Evolutionary conservation across 2,329 filamentous ascomycete species (phyloP), one percentile per base, ranked within the genome.

Genomic region (Diaporthe sp.): DNA sequence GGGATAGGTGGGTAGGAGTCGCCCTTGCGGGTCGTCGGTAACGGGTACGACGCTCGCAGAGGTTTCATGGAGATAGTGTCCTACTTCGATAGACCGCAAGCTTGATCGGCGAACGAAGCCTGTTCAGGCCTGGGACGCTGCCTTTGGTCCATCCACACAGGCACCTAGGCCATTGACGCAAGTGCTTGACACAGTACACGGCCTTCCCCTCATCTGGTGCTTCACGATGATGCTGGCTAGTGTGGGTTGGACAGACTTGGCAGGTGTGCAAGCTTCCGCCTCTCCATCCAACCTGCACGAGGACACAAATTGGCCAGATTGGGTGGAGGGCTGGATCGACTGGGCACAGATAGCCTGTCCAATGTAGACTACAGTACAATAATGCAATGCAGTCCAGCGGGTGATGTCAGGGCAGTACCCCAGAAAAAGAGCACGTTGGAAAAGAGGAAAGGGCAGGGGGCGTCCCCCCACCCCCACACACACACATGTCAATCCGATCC

Each of bases 201-300:
- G 17, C 17, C 9, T 51, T 67, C 62, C 44, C 62, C 44, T 67
- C 62, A 51, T 25, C 44, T 10, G 28, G 62, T n/a, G 19, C 19
- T 67, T 67, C 62, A 67, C 61, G 61, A 65, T 65, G 61, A 65
- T 65, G 61, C 61, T 65, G 61, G 61, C 61, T 65, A 34, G 58
- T 42, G 34, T 42, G 37, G 37, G 37, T n/a, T 42, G 12, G 37
- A 44, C 37, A 61, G 58, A 25, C 57, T 61, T 61, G 57, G 57
- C 57, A 22, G 34, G 57, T 12, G 57, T 39, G 57, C 57, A 61
- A 61, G 57, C 57, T 61, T 61, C 57, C 34, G 34, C 57, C 12
- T 61, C 13, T 44, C 37, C 37, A 61, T n/a, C 1, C 39, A 25
- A 39, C 37, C 37, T n/a, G 25, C n/a, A 25, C 37, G 44, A 6